Percentiles rank a stretch among this genome's conserved stretches.
These are phyloP conservation scores for Monascus ruber DNA, from an alignment of 2,329 filamentous ascomycete genomes.

Conservation along the genomic window DNA sequence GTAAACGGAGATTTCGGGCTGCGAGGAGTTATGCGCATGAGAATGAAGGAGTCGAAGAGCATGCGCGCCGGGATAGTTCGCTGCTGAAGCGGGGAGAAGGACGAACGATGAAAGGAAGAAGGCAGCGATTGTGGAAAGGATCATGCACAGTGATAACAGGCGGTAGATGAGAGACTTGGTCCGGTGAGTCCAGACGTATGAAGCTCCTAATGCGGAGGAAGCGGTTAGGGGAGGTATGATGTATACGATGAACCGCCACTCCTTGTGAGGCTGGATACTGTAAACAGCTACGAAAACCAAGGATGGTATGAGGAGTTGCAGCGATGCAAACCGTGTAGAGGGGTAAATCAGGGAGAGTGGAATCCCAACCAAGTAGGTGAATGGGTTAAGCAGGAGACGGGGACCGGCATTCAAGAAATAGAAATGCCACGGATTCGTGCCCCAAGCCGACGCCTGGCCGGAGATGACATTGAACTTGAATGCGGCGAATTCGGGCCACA, in stretches of 20 bases:
- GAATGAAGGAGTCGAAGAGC: conserved; percentile 45
- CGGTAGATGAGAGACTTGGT: conserved; percentile 48
- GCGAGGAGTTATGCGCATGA: conserved; percentile 13
- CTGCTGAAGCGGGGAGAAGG: conserved; percentile 67
- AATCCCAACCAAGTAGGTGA: conserved; percentile 44
- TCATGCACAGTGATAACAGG: conserved; percentile 44
- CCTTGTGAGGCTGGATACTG: conserved; percentile 86
- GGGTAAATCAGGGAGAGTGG: conserved; percentile 41
- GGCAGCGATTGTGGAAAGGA: conserved; percentile 49
- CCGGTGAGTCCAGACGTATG: conserved; percentile 56
- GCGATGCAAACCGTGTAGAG: conserved; percentile 37
- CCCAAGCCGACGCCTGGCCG: conserved; percentile 78
- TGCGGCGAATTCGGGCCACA: conserved; percentile 84
- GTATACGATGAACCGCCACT: conserved; percentile 92
- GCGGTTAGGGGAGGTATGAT: conserved; percentile 69
- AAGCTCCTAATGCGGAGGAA: conserved; percentile 61
- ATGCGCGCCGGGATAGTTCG: conserved; percentile 88
- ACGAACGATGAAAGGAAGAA: conserved; percentile 53
- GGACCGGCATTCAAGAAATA: conserved; percentile 78
- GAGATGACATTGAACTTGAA: conserved; percentile 88
- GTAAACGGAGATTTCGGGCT: conserved; percentile 33
- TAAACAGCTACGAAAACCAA: conserved; percentile 67
- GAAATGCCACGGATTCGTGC: conserved; percentile 70
- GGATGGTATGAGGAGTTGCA: conserved; percentile 53
- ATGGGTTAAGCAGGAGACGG: conserved; percentile 70